These are phyloP conservation scores for Sclerotinia nivalis DNA, from an alignment of 2,329 filamentous ascomycete genomes.

Conservation along the genomic window DNA sequence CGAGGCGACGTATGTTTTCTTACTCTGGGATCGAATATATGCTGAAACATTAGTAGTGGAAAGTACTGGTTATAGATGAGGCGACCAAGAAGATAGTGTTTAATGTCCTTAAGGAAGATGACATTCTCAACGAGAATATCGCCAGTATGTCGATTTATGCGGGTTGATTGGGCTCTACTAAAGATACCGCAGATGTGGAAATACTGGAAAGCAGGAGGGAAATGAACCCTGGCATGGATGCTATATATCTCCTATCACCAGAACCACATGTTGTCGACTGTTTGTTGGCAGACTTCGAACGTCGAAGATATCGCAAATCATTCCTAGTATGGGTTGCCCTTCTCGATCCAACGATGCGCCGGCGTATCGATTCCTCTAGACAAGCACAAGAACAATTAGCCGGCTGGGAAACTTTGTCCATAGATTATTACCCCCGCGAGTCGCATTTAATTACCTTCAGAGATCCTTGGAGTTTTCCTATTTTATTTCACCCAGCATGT, in stretches of 20 bases:
- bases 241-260: slow-evolving; percentile 87
- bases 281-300: slow-evolving; percentile 87
- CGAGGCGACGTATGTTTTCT: slow-evolving; percentile 69
- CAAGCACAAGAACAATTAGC: slow-evolving; percentile 72
- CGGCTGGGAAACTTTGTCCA: slow-evolving; percentile 78
- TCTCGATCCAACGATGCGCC: slow-evolving; percentile 68
- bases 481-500: slow-evolving; percentile 87
- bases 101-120: slow-evolving; percentile 91
- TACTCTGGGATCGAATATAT: slow-evolving; percentile 11
- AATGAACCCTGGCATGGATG: slow-evolving; percentile 86
- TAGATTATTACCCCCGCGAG: slow-evolving; percentile 89
- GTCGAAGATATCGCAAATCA: slow-evolving; percentile 73
- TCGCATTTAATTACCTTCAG: slow-evolving; percentile 88
- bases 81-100: slow-evolving; percentile 81
- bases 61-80: slow-evolving; percentile 89
- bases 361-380: slow-evolving; percentile 71
- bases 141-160: slow-evolving; percentile 63
- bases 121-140: slow-evolving; percentile 94
- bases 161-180: slow-evolving; percentile 19
- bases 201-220: slow-evolving; percentile 84
- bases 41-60: slow-evolving; percentile 67
- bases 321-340: slow-evolving; percentile 85
- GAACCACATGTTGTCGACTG: slow-evolving; percentile 89
- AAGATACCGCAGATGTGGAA: slow-evolving; percentile 72
- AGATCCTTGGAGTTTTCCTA: slow-evolving; percentile 94